A percentile compares a stretch with the other conserved stretches of the same genome.
phyloP scores from a whole-genome alignment of 2,329 filamentous ascomycete species.

The Elsinoe fawcettii region DNA sequence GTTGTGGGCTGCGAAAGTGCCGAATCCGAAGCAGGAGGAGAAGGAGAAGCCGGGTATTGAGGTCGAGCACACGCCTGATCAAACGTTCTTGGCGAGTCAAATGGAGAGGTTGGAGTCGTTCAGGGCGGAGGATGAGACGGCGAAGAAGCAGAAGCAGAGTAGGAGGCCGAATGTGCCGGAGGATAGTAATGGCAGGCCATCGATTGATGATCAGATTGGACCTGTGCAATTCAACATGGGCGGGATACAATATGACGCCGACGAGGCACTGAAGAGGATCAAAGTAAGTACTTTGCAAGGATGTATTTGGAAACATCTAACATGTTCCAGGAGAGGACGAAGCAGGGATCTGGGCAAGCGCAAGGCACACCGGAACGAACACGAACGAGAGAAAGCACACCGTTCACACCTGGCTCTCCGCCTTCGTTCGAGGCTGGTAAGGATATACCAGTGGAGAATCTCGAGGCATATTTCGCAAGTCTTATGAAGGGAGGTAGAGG shows the following conservation, averaged over 20 bases:
- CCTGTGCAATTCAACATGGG: constrained; percentile 98
- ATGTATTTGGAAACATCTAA: background rate
- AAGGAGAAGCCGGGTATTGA: constrained; percentile 26
- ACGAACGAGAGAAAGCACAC: constrained; percentile 24
- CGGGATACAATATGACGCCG: constrained; percentile 81
- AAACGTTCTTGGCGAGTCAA: constrained; percentile 43
- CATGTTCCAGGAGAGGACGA: constrained; percentile 15
- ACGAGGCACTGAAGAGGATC: constrained; percentile 81
- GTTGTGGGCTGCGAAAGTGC: constrained; percentile 26
- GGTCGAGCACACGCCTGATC: constrained; percentile 28
- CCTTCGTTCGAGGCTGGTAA: constrained; percentile 36
- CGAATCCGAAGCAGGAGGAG: constrained; percentile 27
- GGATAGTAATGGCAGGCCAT: constrained; percentile 27
- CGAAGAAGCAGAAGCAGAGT: constrained; percentile 27
- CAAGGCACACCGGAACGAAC: constrained; percentile 41
- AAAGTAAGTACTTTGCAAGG: constrained; percentile 52
- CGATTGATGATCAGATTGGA: constrained; percentile 72
- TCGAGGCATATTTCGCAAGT: constrained; percentile 54
- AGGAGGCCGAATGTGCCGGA: constrained; percentile 25
- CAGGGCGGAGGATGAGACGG: constrained; percentile 51
- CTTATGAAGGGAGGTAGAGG: constrained; percentile 43
- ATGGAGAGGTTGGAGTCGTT: constrained; percentile 64
- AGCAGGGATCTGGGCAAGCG: constrained; percentile 18
- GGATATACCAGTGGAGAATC: constrained; percentile 46
- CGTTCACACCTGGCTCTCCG: constrained; percentile 18